Conservation (phyloP, 2,329 filamentous ascomycete species). For the Corinectria fuckeliana region DNA sequence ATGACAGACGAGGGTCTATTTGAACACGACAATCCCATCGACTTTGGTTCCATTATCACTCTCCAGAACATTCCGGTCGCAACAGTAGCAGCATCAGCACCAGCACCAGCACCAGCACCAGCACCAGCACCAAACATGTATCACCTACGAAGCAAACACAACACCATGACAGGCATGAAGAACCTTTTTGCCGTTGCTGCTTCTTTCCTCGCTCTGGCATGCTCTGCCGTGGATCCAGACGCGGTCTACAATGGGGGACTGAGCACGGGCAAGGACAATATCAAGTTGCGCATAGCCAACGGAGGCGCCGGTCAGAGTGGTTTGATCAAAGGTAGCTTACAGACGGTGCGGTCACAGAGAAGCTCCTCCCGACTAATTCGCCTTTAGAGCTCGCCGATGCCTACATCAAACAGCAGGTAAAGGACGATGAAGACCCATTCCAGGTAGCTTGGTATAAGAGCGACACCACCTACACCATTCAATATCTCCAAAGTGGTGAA, state of each 20-base stretch:
- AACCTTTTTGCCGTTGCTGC: slow-evolving; percentile 7
- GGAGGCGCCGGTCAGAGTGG: slow-evolving; percentile 48
- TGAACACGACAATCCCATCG: neutral
- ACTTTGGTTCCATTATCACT: neutral
- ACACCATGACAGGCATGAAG: neutral
- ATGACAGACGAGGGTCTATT: neutral
- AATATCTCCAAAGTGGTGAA: slow-evolving; percentile 47
- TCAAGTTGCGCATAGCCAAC: slow-evolving; percentile 42
- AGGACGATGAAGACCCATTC: slow-evolving; percentile 40
- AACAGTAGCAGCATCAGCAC: neutral
- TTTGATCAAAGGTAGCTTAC: slow-evolving; percentile 40
- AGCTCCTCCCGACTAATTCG: neutral
- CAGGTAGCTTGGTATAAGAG: slow-evolving; percentile 53
- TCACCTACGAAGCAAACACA: no score
- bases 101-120: neutral
- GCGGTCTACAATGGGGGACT: slow-evolving; percentile 33
- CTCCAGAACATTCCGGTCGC: neutral
- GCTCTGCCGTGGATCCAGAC: slow-evolving; percentile 21
- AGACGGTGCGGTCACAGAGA: accelerated
- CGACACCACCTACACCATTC: slow-evolving; percentile 54
- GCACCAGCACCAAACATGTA: neutral
- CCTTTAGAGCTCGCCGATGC: slow-evolving; percentile 35
- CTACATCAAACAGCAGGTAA: slow-evolving; percentile 34
- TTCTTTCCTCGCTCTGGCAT: slow-evolving; percentile 24
- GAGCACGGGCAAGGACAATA: slow-evolving; percentile 8